Base-by-base conservation (phyloP, 306 rosid genomes). In the Alnus glutinosa region DNA sequence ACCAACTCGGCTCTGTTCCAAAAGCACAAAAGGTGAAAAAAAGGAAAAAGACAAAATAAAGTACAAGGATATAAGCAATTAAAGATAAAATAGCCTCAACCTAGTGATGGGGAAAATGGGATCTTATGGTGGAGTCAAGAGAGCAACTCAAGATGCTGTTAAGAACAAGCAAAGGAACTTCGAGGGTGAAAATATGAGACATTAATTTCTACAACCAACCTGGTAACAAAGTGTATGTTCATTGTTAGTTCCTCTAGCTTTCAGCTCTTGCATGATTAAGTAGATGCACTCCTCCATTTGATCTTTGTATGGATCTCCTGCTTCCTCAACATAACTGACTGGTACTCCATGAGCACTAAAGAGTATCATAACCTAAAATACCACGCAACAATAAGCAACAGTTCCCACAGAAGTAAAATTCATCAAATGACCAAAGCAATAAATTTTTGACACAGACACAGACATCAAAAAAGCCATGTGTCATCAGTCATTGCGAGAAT, bases 291-390 rank as follows among this genome's bases (percentile, higher is more conserved):
- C 97, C 85, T 96, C 97, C 99, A 96, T 96, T 85, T 96, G 94
- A 89, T 91, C 99, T 75, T 75, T 91, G 87, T 96, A 96, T 18
- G 99, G 99, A 86, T 96, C 99, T 62, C 99, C 99, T 12, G 99
- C 97, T 55, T 90, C 83, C 88, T 90, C 94, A 73, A 96, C 94
- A 13, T 96, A 96, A 77, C 98, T 96, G 70, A 93, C 93, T 5
- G 99, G 99, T 23, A 96, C 99, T 39, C 99, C 98, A 2, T 96
- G 99, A 77, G 99, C 99, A 85, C 99, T 96, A 84, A 96, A 96
- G 88, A 96, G 92, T 86, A 96, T 86, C 93, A 86, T 88, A 47
- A 84, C 99, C 99, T 95, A 70, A 68, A 30, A 80, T 64, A 69
- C 36, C 34, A 67, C 16, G 67, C 37, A 51, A 6, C 44, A 16